These are phyloP conservation scores for Fusarium nurragi DNA, from an alignment of 2,329 filamentous ascomycete species.

Conservation along the genomic window DNA sequence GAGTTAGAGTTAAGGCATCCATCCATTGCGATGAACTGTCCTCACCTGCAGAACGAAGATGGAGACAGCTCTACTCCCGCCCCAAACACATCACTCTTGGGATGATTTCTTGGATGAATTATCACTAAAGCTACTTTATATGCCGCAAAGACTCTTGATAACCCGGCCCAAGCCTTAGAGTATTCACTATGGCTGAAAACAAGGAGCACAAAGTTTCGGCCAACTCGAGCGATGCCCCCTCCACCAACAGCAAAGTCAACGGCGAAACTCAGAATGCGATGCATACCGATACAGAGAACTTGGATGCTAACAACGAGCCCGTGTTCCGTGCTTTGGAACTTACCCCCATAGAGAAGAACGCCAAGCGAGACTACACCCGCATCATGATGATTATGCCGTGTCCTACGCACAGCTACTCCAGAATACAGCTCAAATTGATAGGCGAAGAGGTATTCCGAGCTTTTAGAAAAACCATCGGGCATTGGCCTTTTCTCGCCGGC, in stretches of 20 bases:
- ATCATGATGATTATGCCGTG: conserved; percentile 23
- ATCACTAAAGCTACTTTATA: background rate
- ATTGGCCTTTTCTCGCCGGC: conserved; percentile 33
- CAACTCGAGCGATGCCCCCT: background rate
- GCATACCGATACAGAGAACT: background rate
- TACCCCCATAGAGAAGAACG: conserved; percentile 29
- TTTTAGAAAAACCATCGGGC: conserved; percentile 10
- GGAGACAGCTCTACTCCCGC: background rate
- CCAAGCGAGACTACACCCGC: conserved; percentile 24
- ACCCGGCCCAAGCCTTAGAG: background rate
- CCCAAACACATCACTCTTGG: background rate
- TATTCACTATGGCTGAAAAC: background rate
- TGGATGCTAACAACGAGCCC: background rate
- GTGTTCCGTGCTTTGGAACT: conserved; percentile 7
- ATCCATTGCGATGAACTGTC: no score
- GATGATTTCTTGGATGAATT: background rate
- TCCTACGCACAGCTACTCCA: background rate
- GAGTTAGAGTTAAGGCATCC: background rate
- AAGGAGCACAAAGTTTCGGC: background rate
- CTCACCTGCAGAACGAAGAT: background rate
- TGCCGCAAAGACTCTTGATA: background rate
- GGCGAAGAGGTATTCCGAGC: background rate
- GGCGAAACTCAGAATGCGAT: background rate
- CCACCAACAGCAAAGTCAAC: no score
- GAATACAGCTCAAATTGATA: background rate